Evolutionary conservation across 257 asterid genomes (phyloP).

Genomic region (Petunia axillaris): DNA sequence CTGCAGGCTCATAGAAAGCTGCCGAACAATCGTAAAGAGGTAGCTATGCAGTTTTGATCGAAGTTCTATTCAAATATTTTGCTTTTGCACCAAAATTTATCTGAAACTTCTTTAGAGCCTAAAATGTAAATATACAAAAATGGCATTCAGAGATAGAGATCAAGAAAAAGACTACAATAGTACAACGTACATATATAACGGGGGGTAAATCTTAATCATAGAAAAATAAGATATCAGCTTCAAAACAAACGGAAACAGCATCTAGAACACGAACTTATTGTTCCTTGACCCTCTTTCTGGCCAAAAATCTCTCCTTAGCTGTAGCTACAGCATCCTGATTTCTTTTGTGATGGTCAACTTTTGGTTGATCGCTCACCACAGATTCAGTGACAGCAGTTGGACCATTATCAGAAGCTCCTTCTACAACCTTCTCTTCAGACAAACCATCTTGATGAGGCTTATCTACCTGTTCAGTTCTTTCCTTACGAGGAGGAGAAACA

Average conservation of each 20-base stretch:
- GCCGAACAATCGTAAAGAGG: neutral
- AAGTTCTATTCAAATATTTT: neutral
- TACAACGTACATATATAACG: neutral
- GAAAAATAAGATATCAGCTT: neutral
- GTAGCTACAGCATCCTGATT: conserved; percentile 57
- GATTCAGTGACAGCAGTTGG: conserved; percentile 9
- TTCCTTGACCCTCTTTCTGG: conserved; percentile 73
- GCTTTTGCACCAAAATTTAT: neutral
- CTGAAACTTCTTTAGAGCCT: neutral
- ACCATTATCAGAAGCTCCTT: conserved; percentile 24
- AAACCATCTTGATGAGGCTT: conserved; percentile 46
- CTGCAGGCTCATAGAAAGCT: neutral
- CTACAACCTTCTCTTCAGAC: conserved; percentile 34
- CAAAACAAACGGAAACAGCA: neutral
- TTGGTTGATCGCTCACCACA: conserved; percentile 43
- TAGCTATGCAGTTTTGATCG: neutral
- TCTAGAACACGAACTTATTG: neutral
- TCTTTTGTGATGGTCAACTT: conserved; percentile 53
- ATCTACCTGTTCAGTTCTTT: conserved; percentile 33
- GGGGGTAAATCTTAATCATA: neutral
- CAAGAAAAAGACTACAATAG: neutral
- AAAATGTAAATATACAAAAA: neutral
- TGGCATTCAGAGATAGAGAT: neutral
- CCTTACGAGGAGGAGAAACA: conserved; percentile 45
- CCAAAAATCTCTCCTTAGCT: conserved; percentile 70